Conservation (phyloP, 768 basidiomycete species). For the Gautieria morchelliformis region DNA sequence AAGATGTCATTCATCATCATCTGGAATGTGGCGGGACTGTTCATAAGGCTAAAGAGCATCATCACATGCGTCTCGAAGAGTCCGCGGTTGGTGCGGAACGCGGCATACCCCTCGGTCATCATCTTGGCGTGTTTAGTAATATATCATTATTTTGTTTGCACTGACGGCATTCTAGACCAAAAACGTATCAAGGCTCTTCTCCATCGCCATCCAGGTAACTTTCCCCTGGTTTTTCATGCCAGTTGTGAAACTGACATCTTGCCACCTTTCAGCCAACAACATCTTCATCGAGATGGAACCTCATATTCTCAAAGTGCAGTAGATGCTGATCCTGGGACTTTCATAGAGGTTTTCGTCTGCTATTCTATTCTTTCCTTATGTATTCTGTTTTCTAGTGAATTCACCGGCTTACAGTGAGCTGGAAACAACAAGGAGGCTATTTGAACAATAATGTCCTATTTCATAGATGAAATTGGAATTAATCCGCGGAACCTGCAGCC, state of each 20-base stretch:
- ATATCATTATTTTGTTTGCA: background rate
- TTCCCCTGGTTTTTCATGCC: background rate
- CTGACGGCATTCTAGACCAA: conserved; percentile 49
- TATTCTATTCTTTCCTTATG: background rate
- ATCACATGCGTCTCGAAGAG: too few relatives aligned
- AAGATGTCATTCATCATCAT: too few relatives aligned
- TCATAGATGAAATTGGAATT: too few relatives aligned
- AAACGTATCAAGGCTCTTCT: conserved; percentile 87
- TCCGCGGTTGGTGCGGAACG: too few relatives aligned
- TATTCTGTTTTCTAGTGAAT: too few relatives aligned
- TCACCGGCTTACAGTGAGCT: too few relatives aligned
- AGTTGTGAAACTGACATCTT: background rate
- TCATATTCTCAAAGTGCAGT: conserved; percentile 43
- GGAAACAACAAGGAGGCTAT: too few relatives aligned
- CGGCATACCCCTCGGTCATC: conserved; percentile 72
- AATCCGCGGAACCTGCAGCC: background rate
- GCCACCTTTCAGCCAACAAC: conserved; percentile 47
- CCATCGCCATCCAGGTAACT: conserved; percentile 73
- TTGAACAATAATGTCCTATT: too few relatives aligned
- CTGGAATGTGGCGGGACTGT: too few relatives aligned
- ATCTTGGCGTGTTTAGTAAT: conserved; percentile 31
- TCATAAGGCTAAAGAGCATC: too few relatives aligned
- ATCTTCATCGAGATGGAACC: conserved; percentile 96
- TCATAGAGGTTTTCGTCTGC: background rate
- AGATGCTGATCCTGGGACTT: background rate